These are phyloP conservation scores for Brasilioporus rufonigricans DNA, from an alignment of 768 basidiomycete genomes.

Conservation along the genomic window DNA sequence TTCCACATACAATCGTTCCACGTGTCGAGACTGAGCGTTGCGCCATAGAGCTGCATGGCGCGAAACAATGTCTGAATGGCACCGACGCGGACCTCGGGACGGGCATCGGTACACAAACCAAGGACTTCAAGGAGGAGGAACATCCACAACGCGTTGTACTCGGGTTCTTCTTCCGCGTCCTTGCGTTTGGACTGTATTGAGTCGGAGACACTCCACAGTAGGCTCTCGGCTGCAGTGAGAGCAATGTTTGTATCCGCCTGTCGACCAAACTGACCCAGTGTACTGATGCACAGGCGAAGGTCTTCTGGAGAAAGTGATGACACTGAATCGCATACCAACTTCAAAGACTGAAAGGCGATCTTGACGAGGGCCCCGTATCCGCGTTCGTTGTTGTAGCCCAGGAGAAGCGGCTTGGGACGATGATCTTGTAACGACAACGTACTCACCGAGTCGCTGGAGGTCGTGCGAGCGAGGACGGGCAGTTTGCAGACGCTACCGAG, in stretches of 20 bases:
- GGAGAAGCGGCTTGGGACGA: slow-evolving; percentile 45
- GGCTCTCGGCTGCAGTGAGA: slow-evolving; percentile 86
- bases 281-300: slow-evolving; percentile 84
- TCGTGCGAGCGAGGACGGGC: slow-evolving; percentile 34
- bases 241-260: slow-evolving; percentile 97
- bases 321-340: slow-evolving; percentile 91
- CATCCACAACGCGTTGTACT: slow-evolving; percentile 92
- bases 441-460: slow-evolving; percentile 41
- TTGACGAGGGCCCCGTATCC: slow-evolving; percentile 77
- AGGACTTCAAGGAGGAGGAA: slow-evolving; percentile 82
- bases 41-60: slow-evolving; percentile 91
- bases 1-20: slow-evolving; percentile 95
- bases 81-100: slow-evolving; percentile 88
- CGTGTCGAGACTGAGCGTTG: slow-evolving; percentile 72
- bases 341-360: slow-evolving; percentile 92
- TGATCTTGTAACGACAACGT: slow-evolving; percentile 40
- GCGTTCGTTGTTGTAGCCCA: slow-evolving; percentile 62
- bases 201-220: slow-evolving; percentile 96
- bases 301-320: slow-evolving; percentile 77
- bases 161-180: slow-evolving; percentile 55
- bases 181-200: slow-evolving; percentile 86
- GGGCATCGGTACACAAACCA: slow-evolving; percentile 73
- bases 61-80: slow-evolving; percentile 96
- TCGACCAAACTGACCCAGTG: slow-evolving; percentile 87
- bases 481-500: slow-evolving; percentile 83